Conservation (phyloP, 2,329 filamentous ascomycete genomes). For the Trichoderma asperellum region DNA sequence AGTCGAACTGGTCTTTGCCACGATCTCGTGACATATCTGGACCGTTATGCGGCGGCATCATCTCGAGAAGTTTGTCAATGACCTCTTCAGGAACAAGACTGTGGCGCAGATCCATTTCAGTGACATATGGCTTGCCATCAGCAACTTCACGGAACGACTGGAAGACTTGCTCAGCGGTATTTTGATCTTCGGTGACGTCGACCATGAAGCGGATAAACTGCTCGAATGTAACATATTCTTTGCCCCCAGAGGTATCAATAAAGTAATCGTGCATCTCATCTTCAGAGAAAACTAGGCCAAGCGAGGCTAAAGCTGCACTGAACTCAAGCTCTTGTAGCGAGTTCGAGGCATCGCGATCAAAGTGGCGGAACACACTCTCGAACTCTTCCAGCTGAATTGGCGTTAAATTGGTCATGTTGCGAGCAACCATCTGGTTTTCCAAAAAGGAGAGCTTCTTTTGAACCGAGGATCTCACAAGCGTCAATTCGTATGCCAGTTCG, state of each 20-base stretch:
- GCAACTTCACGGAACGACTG: constrained; percentile 97
- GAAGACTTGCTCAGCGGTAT: constrained; percentile 97
- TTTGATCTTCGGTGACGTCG: constrained; percentile 97
- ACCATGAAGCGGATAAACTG: constrained; percentile 99
- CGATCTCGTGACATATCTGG: constrained; percentile 86
- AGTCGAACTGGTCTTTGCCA: constrained; percentile 87
- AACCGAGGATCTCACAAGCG: constrained; percentile 87
- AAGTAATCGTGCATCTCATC: constrained; percentile 98
- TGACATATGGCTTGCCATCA: constrained; percentile 98
- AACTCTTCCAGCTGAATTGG: constrained; percentile 98
- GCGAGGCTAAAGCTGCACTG: constrained; percentile 89
- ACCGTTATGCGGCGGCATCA: constrained; percentile 82
- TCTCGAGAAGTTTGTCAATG: constrained; percentile 86
- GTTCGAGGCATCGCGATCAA: constrained; percentile 91
- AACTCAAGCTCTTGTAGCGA: constrained; percentile 92
- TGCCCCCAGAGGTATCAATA: constrained; percentile 77
- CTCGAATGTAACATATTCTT: constrained; percentile 87
- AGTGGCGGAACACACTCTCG: constrained; percentile 96
- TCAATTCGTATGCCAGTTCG: constrained; percentile 90
- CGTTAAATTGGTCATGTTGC: constrained; percentile 98
- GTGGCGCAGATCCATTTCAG: constrained; percentile 93
- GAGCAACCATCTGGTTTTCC: constrained; percentile 97
- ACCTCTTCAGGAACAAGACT: constrained; percentile 95
- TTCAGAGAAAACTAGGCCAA: constrained; percentile 95
- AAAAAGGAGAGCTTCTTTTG: constrained; percentile 96